A percentile compares a stretch with the other conserved stretches of the same genome.
phyloP scores from a whole-genome alignment of 208 protist genomes.

The Sergeia podlipaevii region DNA sequence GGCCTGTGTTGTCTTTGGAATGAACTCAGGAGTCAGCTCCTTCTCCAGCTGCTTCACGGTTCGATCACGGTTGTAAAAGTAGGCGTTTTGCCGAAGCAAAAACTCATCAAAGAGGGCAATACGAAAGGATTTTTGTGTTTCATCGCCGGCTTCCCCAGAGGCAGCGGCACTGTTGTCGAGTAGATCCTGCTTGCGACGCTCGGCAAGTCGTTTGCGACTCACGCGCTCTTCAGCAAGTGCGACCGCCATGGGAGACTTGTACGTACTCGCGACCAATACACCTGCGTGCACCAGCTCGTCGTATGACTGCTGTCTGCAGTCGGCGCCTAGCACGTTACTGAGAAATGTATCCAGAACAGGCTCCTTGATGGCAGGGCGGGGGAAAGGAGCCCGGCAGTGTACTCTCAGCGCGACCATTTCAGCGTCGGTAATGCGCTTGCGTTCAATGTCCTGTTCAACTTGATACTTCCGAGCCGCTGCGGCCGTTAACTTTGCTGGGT shows the following conservation, averaged over 20 bases:
- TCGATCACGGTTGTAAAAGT: constrained; percentile 42
- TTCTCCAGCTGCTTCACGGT: constrained; percentile 37
- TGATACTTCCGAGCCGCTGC: constrained; percentile 16
- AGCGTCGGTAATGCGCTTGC: constrained; percentile 19
- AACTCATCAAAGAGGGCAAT: constrained; percentile 74
- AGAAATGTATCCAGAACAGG: constrained; percentile 49
- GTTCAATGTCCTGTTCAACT: constrained; percentile 33
- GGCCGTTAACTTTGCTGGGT: constrained; percentile 34
- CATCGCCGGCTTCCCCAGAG: constrained; percentile 6
- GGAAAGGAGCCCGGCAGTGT: constrained; percentile 19
- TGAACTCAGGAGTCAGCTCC: constrained; percentile 55
- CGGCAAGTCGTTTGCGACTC: neutral
- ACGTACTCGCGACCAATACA: constrained; percentile 37
- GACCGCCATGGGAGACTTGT: constrained; percentile 58
- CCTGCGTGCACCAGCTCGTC: neutral
- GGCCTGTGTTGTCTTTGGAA: constrained; percentile 37
- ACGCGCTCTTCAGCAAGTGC: constrained; percentile 27
- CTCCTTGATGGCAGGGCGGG: constrained; percentile 6
- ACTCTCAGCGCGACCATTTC: constrained; percentile 45
- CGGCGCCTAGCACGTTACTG: constrained; percentile 36
- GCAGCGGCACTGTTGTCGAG: constrained; percentile 8
- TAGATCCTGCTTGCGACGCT: constrained; percentile 1
- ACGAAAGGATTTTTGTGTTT: constrained; percentile 23
- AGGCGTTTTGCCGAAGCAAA: constrained; percentile 63
- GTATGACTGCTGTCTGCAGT: constrained; percentile 5